Evolutionary conservation across 2,329 filamentous ascomycete genomes (phyloP).

Genomic region (Fusarium subtropicale): DNA sequence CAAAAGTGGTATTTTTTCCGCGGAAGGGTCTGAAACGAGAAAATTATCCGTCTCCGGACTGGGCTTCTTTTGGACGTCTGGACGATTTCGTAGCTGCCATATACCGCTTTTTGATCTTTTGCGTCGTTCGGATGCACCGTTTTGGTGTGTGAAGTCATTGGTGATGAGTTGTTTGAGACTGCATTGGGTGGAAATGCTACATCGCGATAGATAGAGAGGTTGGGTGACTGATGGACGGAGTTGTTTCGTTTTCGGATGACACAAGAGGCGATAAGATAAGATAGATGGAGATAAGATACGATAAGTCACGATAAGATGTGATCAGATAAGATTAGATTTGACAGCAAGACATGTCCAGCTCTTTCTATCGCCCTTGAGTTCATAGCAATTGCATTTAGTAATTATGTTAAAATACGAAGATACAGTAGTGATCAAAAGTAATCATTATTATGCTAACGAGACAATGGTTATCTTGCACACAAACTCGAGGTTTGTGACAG

Average conservation of each 20-base stretch:
- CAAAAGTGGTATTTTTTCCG: slow-evolving; percentile 27
- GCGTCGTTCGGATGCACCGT: background rate
- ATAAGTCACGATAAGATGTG: no score
- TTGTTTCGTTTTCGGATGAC: background rate
- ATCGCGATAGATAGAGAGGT: background rate
- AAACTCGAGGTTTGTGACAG: no score
- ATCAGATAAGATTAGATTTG: no score
- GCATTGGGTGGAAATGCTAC: background rate
- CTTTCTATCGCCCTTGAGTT: no score
- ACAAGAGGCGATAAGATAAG: background rate
- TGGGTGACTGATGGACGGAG: background rate
- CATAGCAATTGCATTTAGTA: no score
- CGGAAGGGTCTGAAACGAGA: slow-evolving; percentile 33
- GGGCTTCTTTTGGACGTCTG: background rate
- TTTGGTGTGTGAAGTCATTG: background rate
- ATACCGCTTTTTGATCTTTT: background rate
- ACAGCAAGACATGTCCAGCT: no score
- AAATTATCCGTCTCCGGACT: slow-evolving; percentile 28
- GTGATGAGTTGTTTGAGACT: background rate
- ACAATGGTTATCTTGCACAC: no score
- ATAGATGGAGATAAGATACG: no score
- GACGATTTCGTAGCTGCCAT: background rate
- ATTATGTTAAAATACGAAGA: no score
- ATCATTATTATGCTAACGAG: no score
- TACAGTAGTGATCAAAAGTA: no score